These are phyloP conservation scores for Ganoderma lingzhi DNA, from an alignment of 1,284 basidiomycete species.

Conservation along the genomic window DNA sequence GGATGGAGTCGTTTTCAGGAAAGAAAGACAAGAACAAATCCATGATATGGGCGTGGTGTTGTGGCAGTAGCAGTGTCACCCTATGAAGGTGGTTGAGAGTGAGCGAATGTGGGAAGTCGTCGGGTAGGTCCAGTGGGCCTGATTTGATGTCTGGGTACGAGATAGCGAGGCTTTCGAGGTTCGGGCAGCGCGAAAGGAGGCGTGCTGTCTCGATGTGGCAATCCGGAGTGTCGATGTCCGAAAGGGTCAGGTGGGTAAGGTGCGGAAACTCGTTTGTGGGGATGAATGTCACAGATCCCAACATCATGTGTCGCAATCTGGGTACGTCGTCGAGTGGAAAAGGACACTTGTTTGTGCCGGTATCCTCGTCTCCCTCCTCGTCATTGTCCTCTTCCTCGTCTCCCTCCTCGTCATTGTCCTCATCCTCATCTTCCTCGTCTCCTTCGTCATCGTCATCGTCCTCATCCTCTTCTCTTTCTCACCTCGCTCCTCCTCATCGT, in stretches of 20 bases:
- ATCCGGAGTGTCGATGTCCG: background rate
- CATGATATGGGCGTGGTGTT: background rate
- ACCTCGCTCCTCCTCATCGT: too few species aligned
- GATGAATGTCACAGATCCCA: constrained; percentile 1
- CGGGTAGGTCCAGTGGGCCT: background rate
- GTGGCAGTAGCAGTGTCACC: background rate
- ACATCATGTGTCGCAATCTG: background rate
- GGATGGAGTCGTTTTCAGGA: background rate
- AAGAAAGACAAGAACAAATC: background rate
- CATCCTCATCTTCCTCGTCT: background rate
- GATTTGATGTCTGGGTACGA: background rate
- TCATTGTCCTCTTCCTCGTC: too few species aligned
- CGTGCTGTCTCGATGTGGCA: background rate
- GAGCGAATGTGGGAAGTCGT: background rate
- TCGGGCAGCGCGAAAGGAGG: constrained; percentile 3
- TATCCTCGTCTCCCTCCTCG: too few species aligned
- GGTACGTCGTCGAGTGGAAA: background rate
- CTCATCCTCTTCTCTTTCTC: too few species aligned
- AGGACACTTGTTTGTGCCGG: background rate
- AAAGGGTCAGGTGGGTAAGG: background rate
- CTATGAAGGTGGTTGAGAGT: background rate
- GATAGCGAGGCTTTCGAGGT: constrained; percentile 1
- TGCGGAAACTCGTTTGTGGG: background rate
- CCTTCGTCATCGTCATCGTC: background rate
- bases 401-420: background rate